Conservation (phyloP, 1,284 basidiomycete genomes). For the Tilletia horrida region DNA sequence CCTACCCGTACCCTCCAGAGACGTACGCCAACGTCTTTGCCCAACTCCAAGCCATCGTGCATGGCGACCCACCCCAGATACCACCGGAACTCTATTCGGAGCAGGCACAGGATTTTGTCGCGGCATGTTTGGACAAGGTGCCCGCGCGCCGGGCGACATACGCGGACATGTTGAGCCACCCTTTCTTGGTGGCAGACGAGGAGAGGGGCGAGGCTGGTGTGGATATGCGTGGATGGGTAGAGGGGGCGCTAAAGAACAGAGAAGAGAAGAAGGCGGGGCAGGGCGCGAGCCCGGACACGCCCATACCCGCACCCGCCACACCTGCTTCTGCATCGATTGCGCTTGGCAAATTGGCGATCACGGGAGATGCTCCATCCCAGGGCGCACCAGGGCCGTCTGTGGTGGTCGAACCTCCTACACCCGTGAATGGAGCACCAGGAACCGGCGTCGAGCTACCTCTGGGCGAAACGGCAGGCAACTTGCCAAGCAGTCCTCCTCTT, state of each 20-base stretch:
- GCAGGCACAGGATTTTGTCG: constrained; percentile 51
- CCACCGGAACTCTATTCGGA: constrained; percentile 59
- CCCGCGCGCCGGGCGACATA: constrained; percentile 76
- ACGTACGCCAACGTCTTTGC: constrained; percentile 96
- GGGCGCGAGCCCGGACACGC: background rate
- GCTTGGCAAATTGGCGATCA: background rate
- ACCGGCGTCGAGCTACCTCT: background rate
- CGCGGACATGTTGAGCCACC: constrained; percentile 74
- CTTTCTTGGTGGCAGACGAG: constrained; percentile 62
- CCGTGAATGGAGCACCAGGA: background rate
- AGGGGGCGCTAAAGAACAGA: constrained; percentile 27
- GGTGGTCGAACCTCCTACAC: constrained; percentile 7
- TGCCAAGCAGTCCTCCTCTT: too few relatives aligned
- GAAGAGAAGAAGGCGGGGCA: constrained; percentile 10
- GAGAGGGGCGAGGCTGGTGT: constrained; percentile 41
- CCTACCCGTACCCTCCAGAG: constrained; percentile 97
- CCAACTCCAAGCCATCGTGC: constrained; percentile 90
- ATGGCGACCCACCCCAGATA: constrained; percentile 83
- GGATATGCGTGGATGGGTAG: constrained; percentile 55
- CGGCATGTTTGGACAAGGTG: constrained; percentile 51
- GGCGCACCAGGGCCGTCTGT: background rate
- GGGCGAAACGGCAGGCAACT: too few relatives aligned
- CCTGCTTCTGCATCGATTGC: background rate
- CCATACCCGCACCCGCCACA: background rate
- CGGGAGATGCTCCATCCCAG: background rate